Evolutionary conservation across 208 protist species (phyloP).

Genomic region (Phytomonas sp.): DNA sequence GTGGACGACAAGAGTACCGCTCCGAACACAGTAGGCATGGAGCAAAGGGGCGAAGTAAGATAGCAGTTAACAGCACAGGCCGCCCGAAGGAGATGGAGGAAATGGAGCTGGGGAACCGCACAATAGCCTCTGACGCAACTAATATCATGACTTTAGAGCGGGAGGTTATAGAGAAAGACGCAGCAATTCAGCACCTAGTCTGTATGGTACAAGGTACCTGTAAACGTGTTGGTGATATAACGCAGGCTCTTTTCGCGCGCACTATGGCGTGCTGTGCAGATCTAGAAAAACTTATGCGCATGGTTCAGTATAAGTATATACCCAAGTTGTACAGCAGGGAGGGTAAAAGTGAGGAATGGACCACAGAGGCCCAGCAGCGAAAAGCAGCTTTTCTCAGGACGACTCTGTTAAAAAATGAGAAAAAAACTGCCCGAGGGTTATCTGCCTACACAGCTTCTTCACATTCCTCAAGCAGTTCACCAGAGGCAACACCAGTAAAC

Average conservation of each 20-base stretch:
- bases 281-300: conserved; percentile 46
- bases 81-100: neutral
- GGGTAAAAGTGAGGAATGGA: neutral
- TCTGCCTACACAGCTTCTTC: neutral
- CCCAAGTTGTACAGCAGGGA: conserved; percentile 8
- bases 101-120: conserved; percentile 5
- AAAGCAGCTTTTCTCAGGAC: neutral
- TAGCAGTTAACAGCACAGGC: conserved; percentile 8
- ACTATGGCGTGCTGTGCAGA: conserved; percentile 51
- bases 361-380: neutral
- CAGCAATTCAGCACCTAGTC: conserved; percentile 9
- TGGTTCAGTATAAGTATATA: conserved; percentile 31
- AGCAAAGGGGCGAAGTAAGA: neutral
- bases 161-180: conserved; percentile 8
- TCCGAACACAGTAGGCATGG: neutral
- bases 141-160: conserved; percentile 8
- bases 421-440: neutral
- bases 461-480: neutral
- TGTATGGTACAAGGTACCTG: conserved; percentile 26
- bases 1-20: conserved; percentile 10
- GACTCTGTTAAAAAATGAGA: neutral
- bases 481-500: neutral
- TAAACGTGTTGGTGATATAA: conserved; percentile 33
- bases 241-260: conserved; percentile 28
- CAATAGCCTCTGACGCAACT: neutral